Evolutionary conservation across 768 basidiomycete genomes (phyloP).

Genomic region (Calocybe cyanea): DNA sequence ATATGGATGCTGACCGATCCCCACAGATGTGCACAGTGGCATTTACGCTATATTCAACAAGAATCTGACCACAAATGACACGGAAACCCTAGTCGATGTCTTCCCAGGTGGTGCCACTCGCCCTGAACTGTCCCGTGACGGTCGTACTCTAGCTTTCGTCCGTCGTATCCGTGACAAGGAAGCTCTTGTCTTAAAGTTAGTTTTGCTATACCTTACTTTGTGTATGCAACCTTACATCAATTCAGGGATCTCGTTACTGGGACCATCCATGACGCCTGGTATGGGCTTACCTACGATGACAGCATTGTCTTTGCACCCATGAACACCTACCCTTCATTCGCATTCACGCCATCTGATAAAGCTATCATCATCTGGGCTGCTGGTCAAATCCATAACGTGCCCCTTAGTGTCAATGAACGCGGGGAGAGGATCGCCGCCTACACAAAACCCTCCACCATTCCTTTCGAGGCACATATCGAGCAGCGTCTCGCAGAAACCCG

Average conservation of each 20-base stretch:
- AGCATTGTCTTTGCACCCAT: slow-evolving; percentile 63
- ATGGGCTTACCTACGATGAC: slow-evolving; percentile 70
- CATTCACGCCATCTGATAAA: slow-evolving; percentile 57
- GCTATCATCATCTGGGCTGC: slow-evolving; percentile 73
- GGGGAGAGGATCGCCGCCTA: slow-evolving; percentile 48
- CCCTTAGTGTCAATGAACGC: slow-evolving; percentile 43
- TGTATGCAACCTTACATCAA: not conserved
- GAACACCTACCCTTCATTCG: slow-evolving; percentile 77
- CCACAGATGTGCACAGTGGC: slow-evolving; percentile 62
- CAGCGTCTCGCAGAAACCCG: slow-evolving; percentile 63
- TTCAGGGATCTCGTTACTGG: slow-evolving; percentile 64
- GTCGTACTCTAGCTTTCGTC: slow-evolving; percentile 69
- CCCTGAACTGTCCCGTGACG: slow-evolving; percentile 66
- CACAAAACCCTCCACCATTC: slow-evolving; percentile 43
- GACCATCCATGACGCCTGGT: slow-evolving; percentile 60
- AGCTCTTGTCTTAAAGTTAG: slow-evolving; percentile 67
- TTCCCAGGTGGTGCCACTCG: slow-evolving; percentile 71
- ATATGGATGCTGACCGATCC: not conserved
- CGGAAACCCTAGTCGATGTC: slow-evolving; percentile 48
- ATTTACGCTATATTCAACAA: slow-evolving; percentile 69
- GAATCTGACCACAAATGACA: slow-evolving; percentile 54
- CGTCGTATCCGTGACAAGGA: slow-evolving; percentile 71
- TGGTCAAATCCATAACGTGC: slow-evolving; percentile 63
- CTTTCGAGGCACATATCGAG: slow-evolving; percentile 61
- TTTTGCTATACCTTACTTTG: slow-evolving; percentile 1